phyloP scores from a whole-genome alignment of 129 eudicot genomes.

The Calendula officinalis region DNA sequence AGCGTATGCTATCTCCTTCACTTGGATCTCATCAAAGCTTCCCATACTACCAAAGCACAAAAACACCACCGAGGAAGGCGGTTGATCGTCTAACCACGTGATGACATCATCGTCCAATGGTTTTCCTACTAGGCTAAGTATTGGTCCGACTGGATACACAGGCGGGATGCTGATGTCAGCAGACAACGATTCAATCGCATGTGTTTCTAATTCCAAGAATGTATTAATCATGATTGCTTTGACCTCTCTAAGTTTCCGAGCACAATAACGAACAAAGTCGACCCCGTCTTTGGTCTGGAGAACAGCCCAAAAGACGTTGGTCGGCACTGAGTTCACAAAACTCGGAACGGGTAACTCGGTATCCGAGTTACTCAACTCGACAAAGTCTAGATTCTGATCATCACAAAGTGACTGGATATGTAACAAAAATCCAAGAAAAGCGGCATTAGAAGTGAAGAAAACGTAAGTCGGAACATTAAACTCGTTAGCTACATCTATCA shows the following conservation, averaged over 20 bases:
- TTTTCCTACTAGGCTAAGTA: slow-evolving; percentile 31
- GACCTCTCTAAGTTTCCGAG: not conserved
- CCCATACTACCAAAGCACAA: slow-evolving; percentile 55
- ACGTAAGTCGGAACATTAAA: slow-evolving; percentile 28
- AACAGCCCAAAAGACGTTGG: slow-evolving; percentile 2
- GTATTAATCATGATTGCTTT: slow-evolving; percentile 32
- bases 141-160: slow-evolving; percentile 40
- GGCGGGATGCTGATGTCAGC: slow-evolving; percentile 13
- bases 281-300: not conserved
- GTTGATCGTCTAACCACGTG: slow-evolving; percentile 35
- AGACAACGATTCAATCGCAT: slow-evolving; percentile 18
- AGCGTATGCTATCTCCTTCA: slow-evolving; percentile 33
- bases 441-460: slow-evolving; percentile 23
- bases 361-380: slow-evolving; percentile 2
- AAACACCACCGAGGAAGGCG: slow-evolving; percentile 38
- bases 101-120: slow-evolving; percentile 5
- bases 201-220: slow-evolving; percentile 21
- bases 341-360: not conserved
- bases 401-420: slow-evolving; percentile 12
- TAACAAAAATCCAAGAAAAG: slow-evolving; percentile 14
- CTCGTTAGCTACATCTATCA: slow-evolving; percentile 30
- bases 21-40: slow-evolving; percentile 26
- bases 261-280: not conserved
- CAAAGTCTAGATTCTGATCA: not conserved
- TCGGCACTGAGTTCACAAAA: slow-evolving; percentile 2